Conservation (phyloP, 148 eudicot genomes). For the Amaranthus cruentus region DNA sequence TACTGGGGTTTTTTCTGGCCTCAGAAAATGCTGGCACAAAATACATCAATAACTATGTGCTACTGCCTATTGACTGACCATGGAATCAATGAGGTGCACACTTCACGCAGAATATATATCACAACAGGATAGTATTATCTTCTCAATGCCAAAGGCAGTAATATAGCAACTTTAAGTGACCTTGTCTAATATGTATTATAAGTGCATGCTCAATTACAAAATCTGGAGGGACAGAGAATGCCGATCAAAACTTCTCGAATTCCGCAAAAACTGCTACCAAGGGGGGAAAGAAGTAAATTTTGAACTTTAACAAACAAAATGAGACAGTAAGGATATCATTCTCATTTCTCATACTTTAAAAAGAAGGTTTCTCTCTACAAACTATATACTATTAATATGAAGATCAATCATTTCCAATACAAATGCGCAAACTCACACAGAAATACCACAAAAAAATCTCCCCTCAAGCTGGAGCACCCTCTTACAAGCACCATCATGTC, state of each 20-base stretch:
- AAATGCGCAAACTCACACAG: neutral
- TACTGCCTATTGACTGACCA: neutral
- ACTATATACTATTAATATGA: neutral
- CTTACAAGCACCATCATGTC: neutral
- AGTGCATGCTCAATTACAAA: neutral
- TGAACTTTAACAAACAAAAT: neutral
- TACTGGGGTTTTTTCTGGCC: neutral
- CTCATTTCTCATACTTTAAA: neutral
- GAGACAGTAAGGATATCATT: neutral
- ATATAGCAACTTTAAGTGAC: neutral
- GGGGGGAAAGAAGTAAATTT: neutral
- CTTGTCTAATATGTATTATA: neutral
- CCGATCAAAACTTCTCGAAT: neutral
- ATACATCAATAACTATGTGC: neutral
- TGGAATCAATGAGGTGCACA: neutral
- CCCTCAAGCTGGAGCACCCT: neutral
- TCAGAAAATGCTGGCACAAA: neutral
- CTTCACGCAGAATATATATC: neutral
- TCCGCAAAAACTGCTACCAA: neutral
- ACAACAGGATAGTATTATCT: neutral
- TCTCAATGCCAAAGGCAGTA: neutral
- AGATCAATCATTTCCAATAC: neutral
- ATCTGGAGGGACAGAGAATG: neutral
- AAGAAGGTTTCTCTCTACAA: neutral
- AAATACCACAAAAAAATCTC: neutral